Evolutionary conservation across 352 stramenopile genomes (phyloP).

Genomic region (Phytophthora meadii): DNA sequence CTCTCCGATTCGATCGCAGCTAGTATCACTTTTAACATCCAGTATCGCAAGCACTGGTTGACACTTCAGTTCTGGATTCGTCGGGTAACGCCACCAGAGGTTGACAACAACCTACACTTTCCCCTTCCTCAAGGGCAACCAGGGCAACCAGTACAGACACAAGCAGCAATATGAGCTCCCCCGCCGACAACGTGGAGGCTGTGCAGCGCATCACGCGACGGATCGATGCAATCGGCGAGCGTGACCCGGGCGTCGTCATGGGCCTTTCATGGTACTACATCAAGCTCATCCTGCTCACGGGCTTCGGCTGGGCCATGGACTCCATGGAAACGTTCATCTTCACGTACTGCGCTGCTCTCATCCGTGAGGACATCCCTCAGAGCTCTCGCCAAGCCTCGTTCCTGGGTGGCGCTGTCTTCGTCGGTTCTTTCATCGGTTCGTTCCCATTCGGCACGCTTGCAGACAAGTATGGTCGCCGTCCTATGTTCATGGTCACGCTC

Average conservation of each 20-base stretch:
- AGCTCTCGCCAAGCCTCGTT: conserved; percentile 47
- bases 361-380: conserved; percentile 53
- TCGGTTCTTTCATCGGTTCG: conserved; percentile 69
- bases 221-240: conserved; percentile 71
- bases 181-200: conserved; percentile 48
- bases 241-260: conserved; percentile 50
- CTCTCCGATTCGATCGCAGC: too few species aligned
- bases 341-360: conserved; percentile 55
- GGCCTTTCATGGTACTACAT: conserved; percentile 79
- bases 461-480: conserved; percentile 68
- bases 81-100: conserved; percentile 28
- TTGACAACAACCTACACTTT: conserved; percentile 32
- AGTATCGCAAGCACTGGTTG: conserved; percentile 29
- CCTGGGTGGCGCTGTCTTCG: conserved; percentile 60
- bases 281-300: conserved; percentile 67
- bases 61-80: conserved; percentile 26
- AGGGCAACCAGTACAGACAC: neutral
- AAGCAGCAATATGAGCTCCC: conserved; percentile 1
- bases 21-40: neutral
- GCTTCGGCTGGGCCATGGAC: conserved; percentile 78
- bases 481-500: conserved; percentile 76
- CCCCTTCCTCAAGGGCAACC: neutral
- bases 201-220: conserved; percentile 72
- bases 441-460: conserved; percentile 64
- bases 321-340: conserved; percentile 82